A percentile compares a stretch with the other conserved stretches of the same genome.
Conservation (phyloP, 1,284 basidiomycete species). For the Veloporphyrellus conicus region DNA sequence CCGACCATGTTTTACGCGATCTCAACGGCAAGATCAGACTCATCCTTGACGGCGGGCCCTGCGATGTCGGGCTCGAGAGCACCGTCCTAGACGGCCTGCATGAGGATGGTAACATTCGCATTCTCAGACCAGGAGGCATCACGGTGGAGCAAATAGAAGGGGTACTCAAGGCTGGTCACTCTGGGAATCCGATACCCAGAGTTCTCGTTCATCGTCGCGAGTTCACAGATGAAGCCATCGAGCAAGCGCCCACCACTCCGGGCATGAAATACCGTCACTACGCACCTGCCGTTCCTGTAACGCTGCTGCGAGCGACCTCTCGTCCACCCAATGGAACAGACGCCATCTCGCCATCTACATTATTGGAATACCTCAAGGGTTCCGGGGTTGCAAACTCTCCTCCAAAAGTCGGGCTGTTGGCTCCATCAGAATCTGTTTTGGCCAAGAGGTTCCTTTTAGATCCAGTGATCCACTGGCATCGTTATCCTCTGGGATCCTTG, state of each 20-base stretch:
- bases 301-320: constrained; percentile 59
- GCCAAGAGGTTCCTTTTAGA: constrained; percentile 38
- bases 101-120: constrained; percentile 68
- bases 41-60: constrained; percentile 91
- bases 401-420: constrained; percentile 63
- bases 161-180: constrained; percentile 47
- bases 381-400: constrained; percentile 15
- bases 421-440: constrained; percentile 61
- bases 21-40: constrained; percentile 70
- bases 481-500: constrained; percentile 57
- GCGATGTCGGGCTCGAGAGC: constrained; percentile 89
- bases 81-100: constrained; percentile 89
- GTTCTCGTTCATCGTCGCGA: constrained; percentile 77
- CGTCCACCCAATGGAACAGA: constrained; percentile 35
- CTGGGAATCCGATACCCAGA: constrained; percentile 39
- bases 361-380: constrained; percentile 41
- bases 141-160: constrained; percentile 83
- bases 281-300: constrained; percentile 82
- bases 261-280: constrained; percentile 99
- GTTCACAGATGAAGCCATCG: constrained; percentile 60
- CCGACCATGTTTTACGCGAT: constrained; percentile 81
- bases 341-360: constrained; percentile 32
- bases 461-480: constrained; percentile 48
- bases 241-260: constrained; percentile 85
- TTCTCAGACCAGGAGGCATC: constrained; percentile 90